Evolutionary conservation across 1,284 basidiomycete species (phyloP).

Genomic region (Lentinula novae-zelandiae): DNA sequence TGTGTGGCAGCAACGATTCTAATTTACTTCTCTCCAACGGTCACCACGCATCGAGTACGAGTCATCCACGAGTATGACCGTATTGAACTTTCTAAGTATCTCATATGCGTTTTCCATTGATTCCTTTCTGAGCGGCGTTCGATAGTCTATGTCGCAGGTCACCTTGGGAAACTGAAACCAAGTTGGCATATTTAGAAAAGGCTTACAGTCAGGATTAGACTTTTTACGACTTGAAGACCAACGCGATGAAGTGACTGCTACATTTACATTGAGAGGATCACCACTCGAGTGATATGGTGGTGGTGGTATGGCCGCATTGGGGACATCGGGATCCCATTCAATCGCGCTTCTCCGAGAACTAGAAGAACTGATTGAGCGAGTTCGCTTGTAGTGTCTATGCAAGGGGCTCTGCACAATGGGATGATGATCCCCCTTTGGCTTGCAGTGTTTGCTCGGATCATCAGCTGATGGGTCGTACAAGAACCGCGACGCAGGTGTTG

Average conservation of each 20-base stretch:
- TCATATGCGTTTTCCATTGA: slow-evolving; percentile 26
- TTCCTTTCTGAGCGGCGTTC: slow-evolving; percentile 1
- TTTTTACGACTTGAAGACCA: background rate
- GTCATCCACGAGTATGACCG: slow-evolving; percentile 41
- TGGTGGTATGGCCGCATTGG: background rate
- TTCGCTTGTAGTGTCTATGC: background rate
- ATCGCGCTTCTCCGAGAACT: background rate
- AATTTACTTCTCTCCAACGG: slow-evolving; percentile 26
- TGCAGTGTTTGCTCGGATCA: no score
- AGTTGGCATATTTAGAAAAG: background rate
- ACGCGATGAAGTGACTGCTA: background rate
- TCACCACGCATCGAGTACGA: slow-evolving; percentile 41
- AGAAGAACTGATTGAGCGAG: background rate
- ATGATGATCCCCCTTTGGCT: no score
- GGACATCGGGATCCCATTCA: background rate
- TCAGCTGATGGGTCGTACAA: background rate
- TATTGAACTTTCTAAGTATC: slow-evolving; percentile 34
- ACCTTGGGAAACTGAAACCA: background rate
- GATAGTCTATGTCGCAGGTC: background rate
- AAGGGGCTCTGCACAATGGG: no score
- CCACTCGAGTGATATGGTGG: background rate
- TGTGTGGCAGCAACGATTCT: background rate
- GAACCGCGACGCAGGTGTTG: background rate
- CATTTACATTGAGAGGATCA: background rate
- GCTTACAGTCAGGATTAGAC: background rate